Percentiles rank a stretch among this genome's conserved stretches.
Conservation (phyloP, 495 filamentous ascomycete genomes). For the Trypethelium eluteriae region DNA sequence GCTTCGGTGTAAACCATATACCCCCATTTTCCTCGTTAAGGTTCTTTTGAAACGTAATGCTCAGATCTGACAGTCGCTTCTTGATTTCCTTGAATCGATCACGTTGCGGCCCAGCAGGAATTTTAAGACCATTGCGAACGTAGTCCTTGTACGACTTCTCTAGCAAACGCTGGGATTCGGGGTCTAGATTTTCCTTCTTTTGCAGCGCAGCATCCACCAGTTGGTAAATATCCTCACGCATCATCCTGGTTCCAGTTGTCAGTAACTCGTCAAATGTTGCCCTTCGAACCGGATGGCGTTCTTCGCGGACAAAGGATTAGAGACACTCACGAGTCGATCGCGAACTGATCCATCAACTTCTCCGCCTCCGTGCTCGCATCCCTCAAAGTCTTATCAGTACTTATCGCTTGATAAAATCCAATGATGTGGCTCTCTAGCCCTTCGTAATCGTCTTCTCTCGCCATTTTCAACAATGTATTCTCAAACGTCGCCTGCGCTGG, state of each 20-base stretch:
- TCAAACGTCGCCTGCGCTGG: slow-evolving; percentile 45
- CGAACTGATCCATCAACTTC: slow-evolving; percentile 59
- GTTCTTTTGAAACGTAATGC: slow-evolving; percentile 61
- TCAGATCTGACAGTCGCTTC: slow-evolving; percentile 57
- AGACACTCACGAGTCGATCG: slow-evolving; percentile 45
- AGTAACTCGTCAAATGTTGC: slow-evolving; percentile 2
- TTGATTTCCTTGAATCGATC: slow-evolving; percentile 68
- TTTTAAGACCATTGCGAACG: slow-evolving; percentile 54
- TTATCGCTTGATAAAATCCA: slow-evolving; percentile 44
- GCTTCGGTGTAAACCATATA: slow-evolving; percentile 54
- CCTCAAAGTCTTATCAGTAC: slow-evolving; percentile 34
- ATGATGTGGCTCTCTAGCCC: slow-evolving; percentile 38
- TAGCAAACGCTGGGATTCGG: slow-evolving; percentile 54
- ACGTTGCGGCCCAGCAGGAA: slow-evolving; percentile 54
- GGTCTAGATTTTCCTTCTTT: slow-evolving; percentile 51
- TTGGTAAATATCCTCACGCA: slow-evolving; percentile 61
- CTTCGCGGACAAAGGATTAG: neutral
- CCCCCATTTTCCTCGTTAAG: slow-evolving; percentile 63
- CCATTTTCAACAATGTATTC: slow-evolving; percentile 40
- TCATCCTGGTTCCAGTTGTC: slow-evolving; percentile 28
- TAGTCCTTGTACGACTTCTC: slow-evolving; percentile 64
- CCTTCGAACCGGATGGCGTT: neutral
- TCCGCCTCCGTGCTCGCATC: slow-evolving; percentile 63
- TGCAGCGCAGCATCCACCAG: slow-evolving; percentile 55
- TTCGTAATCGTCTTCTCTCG: slow-evolving; percentile 41